Conservation (phyloP, 495 filamentous ascomycete species). For the Penicillium canariense region DNA sequence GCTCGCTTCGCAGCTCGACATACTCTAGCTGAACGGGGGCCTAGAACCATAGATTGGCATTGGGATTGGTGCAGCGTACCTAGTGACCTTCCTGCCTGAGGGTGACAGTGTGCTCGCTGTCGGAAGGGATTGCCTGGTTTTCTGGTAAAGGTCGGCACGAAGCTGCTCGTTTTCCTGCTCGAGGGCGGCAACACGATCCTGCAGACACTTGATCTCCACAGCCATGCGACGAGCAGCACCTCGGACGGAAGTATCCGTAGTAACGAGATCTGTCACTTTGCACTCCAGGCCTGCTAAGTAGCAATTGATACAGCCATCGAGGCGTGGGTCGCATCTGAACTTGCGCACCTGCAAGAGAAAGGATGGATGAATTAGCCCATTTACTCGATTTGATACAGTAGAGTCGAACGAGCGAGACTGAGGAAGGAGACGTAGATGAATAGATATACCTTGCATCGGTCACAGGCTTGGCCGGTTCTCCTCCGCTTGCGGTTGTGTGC, state of each 20-base stretch:
- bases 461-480: constrained; percentile 84
- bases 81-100: too few relatives aligned
- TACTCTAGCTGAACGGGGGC: too few relatives aligned
- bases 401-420: background rate
- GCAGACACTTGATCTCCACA: background rate
- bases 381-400: background rate
- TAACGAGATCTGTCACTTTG: constrained; percentile 81
- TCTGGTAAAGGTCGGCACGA: too few relatives aligned
- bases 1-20: background rate
- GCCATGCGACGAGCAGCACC: constrained; percentile 37
- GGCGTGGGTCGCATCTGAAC: constrained; percentile 75
- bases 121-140: too few relatives aligned
- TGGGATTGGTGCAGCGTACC: too few relatives aligned
- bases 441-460: constrained; percentile 76
- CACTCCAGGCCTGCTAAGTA: constrained; percentile 67
- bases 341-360: constrained; percentile 62
- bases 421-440: background rate
- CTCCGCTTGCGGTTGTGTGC: constrained; percentile 59
- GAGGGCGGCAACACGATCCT: background rate
- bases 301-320: constrained; percentile 74
- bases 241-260: constrained; percentile 69
- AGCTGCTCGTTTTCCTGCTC: constrained; percentile 4
- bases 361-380: background rate
- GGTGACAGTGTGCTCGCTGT: too few relatives aligned
- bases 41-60: too few relatives aligned